Percentiles rank a stretch among this genome's conserved stretches.
These are phyloP conservation scores for Volvox reticuliferus DNA, from an alignment of 139 green algal genomes.

Conservation along the genomic window DNA sequence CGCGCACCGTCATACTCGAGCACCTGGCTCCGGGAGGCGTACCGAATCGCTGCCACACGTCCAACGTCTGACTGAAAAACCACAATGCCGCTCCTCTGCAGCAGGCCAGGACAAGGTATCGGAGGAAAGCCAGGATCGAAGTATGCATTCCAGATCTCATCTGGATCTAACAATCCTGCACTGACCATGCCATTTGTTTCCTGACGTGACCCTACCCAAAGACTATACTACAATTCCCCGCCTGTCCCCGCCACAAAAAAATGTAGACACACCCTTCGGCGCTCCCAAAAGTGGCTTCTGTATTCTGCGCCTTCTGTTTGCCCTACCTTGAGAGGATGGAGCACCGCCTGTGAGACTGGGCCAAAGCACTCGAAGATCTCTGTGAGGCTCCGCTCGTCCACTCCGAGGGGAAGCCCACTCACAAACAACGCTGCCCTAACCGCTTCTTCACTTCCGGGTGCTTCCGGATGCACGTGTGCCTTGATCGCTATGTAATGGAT, in stretches of 20 bases:
- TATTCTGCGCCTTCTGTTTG: not conserved
- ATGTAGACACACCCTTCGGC: too few species aligned
- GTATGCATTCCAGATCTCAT: too few species aligned
- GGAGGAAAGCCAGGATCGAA: too few species aligned
- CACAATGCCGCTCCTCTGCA: slow-evolving; percentile 63
- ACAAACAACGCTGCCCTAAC: slow-evolving; percentile 63
- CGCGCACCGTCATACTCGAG: not conserved
- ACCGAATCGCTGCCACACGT: not conserved
- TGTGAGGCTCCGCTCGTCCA: slow-evolving; percentile 55
- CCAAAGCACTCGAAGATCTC: slow-evolving; percentile 76
- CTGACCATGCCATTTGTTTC: too few species aligned
- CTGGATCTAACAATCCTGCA: too few species aligned
- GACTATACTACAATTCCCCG: too few species aligned
- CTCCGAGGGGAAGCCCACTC: slow-evolving; percentile 62
- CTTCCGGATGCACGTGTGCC: slow-evolving; percentile 10
- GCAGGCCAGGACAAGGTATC: too few species aligned
- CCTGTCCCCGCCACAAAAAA: too few species aligned
- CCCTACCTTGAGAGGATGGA: slow-evolving; percentile 69
- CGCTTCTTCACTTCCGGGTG: not conserved
- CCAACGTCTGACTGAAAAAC: slow-evolving; percentile 54
- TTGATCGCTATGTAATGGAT: slow-evolving; percentile 48
- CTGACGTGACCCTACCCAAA: too few species aligned
- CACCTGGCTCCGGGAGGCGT: slow-evolving; percentile 10
- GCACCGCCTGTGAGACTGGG: slow-evolving; percentile 61
- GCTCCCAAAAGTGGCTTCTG: too few species aligned